Percentiles rank a stretch among this genome's conserved stretches.
phyloP scores from a whole-genome alignment of 352 stramenopile genomes.

The Phytophthora gonapodyides region DNA sequence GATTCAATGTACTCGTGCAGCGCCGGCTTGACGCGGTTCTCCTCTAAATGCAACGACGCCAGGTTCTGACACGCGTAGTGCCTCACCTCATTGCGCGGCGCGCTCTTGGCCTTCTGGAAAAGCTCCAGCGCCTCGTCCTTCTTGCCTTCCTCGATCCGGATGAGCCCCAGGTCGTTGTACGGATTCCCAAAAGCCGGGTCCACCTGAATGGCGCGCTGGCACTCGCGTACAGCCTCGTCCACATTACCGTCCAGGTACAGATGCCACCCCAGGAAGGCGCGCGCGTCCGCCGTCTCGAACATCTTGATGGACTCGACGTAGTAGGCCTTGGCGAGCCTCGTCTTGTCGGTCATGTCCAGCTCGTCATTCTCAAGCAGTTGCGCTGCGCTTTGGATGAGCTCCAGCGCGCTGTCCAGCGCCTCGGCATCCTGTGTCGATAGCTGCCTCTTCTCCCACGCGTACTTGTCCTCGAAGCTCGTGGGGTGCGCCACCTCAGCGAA shows the following conservation, averaged over 20 bases:
- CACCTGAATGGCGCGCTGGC: conserved; percentile 63
- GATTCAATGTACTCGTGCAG: conserved; percentile 81
- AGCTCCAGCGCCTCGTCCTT: conserved; percentile 60
- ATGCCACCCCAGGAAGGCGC: conserved; percentile 71
- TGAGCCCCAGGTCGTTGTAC: conserved; percentile 76
- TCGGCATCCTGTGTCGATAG: conserved; percentile 24
- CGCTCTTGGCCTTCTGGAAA: conserved; percentile 65
- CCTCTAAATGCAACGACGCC: conserved; percentile 62
- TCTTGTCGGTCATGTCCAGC: conserved; percentile 48
- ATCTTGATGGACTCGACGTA: conserved; percentile 69
- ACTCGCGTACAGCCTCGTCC: conserved; percentile 55
- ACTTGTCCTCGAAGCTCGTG: conserved; percentile 59
- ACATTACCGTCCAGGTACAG: conserved; percentile 68
- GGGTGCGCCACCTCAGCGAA: conserved; percentile 35
- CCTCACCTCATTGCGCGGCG: conserved; percentile 67
- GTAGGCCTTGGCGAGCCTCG: conserved; percentile 65
- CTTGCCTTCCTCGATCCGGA: conserved; percentile 62
- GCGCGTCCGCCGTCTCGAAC: conserved; percentile 70
- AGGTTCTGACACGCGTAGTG: conserved; percentile 73
- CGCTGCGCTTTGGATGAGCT: conserved; percentile 57
- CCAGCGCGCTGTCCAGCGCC: conserved; percentile 50
- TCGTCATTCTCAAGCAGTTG: conserved; percentile 52
- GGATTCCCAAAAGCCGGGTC: conserved; percentile 70
- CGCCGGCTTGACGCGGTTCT: conserved; percentile 64
- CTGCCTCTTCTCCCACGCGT: conserved; percentile 47